These are phyloP conservation scores for Globisporangium cederbergense DNA, from an alignment of 352 stramenopile genomes.

Conservation along the genomic window DNA sequence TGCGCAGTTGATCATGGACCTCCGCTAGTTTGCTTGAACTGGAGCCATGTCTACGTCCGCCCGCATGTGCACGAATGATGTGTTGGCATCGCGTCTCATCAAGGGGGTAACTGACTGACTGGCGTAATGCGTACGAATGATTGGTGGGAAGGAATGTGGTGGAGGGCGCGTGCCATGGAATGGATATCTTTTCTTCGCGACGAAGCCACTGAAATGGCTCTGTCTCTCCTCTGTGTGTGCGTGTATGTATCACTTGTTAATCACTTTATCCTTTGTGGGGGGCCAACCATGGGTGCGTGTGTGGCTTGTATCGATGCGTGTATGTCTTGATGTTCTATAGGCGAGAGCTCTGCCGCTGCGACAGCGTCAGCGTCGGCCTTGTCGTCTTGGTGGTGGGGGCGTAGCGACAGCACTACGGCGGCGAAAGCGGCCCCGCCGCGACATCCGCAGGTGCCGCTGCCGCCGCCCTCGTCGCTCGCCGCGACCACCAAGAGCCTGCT, in stretches of 20 bases:
- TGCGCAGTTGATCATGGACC: not conserved
- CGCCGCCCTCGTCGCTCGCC: conserved; percentile 5
- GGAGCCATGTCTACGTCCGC: conserved; percentile 1
- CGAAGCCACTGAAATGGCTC: not conserved
- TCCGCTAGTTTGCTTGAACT: not conserved
- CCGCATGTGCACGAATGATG: not conserved
- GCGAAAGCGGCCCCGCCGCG: not conserved
- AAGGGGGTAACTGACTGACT: not conserved
- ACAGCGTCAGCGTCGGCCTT: not conserved
- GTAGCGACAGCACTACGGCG: not conserved
- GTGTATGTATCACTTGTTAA: conserved; percentile 1
- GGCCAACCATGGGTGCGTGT: conserved; percentile 10
- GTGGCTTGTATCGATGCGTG: conserved; percentile 10
- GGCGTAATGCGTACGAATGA: not conserved
- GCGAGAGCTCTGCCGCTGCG: not conserved
- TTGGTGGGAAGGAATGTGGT: conserved; percentile 1
- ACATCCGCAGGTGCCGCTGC: not conserved
- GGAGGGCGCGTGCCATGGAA: not conserved
- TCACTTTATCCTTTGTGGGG: conserved; percentile 2
- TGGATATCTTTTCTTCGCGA: conserved; percentile 1
- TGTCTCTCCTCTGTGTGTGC: not conserved
- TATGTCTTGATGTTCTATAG: conserved; percentile 3
- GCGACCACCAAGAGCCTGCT: conserved; percentile 16
- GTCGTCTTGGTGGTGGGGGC: not conserved
- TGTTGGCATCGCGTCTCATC: not conserved